Evolutionary conservation across 257 asterid genomes (phyloP).

Genomic region (Fraxinus pennsylvanica): DNA sequence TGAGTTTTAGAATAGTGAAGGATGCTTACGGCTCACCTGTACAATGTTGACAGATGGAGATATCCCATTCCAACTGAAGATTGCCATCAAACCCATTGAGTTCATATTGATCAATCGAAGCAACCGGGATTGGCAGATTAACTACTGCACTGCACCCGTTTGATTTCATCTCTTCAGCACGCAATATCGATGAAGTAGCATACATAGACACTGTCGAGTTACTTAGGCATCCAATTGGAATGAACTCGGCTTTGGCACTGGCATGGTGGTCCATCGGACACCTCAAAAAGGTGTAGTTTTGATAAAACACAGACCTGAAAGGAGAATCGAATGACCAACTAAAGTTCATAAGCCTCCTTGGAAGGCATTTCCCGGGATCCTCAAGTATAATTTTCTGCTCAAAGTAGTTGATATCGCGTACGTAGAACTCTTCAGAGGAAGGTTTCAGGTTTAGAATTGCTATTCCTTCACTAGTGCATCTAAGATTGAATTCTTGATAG

Average conservation of each 20-base stretch:
- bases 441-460: slow-evolving; percentile 4
- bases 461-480: slow-evolving; percentile 9
- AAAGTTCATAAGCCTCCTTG: slow-evolving; percentile 10
- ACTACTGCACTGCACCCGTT: not conserved
- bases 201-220: not conserved
- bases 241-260: not conserved
- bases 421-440: slow-evolving; percentile 9
- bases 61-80: not conserved
- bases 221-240: slow-evolving; percentile 13
- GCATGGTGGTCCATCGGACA: not conserved
- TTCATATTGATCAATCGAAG: not conserved
- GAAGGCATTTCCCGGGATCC: slow-evolving; percentile 19
- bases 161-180: not conserved
- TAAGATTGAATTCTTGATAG: slow-evolving; percentile 2
- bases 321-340: not conserved
- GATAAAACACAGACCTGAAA: slow-evolving; percentile 7
- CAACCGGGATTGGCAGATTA: not conserved
- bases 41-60: not conserved
- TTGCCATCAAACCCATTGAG: not conserved
- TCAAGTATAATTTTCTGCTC: slow-evolving; percentile 1
- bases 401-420: not conserved
- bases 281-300: slow-evolving; percentile 9
- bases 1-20: too few species aligned
- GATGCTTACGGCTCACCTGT: not conserved
- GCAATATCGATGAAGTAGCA: not conserved